phyloP scores from a whole-genome alignment of 768 basidiomycete genomes.

The Cantharellus anzutake region DNA sequence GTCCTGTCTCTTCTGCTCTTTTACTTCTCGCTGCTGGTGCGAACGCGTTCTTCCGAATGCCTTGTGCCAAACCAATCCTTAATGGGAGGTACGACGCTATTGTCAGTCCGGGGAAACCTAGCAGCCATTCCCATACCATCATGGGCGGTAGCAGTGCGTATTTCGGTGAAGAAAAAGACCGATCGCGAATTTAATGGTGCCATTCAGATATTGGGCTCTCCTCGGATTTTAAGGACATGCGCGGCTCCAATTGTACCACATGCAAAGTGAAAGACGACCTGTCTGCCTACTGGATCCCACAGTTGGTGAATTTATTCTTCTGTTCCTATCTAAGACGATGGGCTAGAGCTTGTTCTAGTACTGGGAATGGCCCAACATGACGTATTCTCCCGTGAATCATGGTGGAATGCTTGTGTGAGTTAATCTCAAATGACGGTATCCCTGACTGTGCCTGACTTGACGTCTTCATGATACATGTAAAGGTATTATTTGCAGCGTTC shows the following conservation, averaged over 20 bases:
- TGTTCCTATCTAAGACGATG: background rate
- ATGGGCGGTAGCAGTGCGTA: background rate
- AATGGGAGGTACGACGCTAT: conserved; percentile 2
- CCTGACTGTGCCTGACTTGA: background rate
- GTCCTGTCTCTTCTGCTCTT: background rate
- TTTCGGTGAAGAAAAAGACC: background rate
- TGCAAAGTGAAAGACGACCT: conserved; percentile 4
- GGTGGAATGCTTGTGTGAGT: background rate
- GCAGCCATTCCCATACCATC: conserved; percentile 3
- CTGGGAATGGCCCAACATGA: background rate
- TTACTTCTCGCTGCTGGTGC: background rate
- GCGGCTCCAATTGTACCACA: conserved; percentile 4
- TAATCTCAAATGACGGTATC: background rate
- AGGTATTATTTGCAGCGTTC: background rate
- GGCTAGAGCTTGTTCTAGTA: background rate
- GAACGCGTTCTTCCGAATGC: background rate
- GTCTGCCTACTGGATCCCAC: conserved; percentile 5
- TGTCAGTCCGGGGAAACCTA: conserved; percentile 1
- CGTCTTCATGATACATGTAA: background rate
- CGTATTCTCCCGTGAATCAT: background rate
- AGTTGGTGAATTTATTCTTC: background rate
- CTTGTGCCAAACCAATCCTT: background rate
- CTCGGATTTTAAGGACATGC: background rate
- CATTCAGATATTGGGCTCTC: background rate
- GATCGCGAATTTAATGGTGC: background rate